phyloP scores from a whole-genome alignment of 208 protist species.

The Acanthamoeba triangularis region DNA sequence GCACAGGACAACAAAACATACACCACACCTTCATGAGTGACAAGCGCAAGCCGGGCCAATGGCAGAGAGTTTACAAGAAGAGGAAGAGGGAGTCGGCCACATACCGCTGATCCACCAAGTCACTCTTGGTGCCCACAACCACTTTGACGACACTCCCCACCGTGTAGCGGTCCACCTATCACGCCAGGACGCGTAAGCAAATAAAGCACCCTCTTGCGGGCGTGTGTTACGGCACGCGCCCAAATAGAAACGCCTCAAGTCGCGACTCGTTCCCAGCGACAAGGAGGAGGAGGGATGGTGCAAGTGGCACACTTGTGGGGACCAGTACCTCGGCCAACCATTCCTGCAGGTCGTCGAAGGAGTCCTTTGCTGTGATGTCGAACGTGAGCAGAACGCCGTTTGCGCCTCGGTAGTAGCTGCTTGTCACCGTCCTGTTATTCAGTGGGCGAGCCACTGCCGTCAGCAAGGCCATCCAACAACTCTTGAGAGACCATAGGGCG shows the following conservation, averaged over 20 bases:
- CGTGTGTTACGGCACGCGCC: not conserved
- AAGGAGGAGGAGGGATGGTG: not conserved
- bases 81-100: not conserved
- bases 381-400: constrained; percentile 27
- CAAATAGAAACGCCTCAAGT: not conserved
- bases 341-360: constrained; percentile 32
- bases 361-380: constrained; percentile 47
- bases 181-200: not conserved
- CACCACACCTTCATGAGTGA: not conserved
- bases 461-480: not conserved
- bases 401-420: constrained; percentile 53
- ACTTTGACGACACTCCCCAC: not conserved
- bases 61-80: not conserved
- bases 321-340: constrained; percentile 24
- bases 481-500: not conserved
- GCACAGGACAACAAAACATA: not conserved
- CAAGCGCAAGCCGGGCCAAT: not conserved
- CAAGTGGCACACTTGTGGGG: not conserved
- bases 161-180: constrained; percentile 45
- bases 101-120: constrained; percentile 8
- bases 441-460: not conserved
- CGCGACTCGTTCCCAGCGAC: not conserved
- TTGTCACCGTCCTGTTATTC: constrained; percentile 47
- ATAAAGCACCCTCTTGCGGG: too few species aligned
- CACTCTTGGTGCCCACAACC: constrained; percentile 39